Conservation (phyloP, 805 yeast genomes). For the Jamesozyma rosinii region DNA sequence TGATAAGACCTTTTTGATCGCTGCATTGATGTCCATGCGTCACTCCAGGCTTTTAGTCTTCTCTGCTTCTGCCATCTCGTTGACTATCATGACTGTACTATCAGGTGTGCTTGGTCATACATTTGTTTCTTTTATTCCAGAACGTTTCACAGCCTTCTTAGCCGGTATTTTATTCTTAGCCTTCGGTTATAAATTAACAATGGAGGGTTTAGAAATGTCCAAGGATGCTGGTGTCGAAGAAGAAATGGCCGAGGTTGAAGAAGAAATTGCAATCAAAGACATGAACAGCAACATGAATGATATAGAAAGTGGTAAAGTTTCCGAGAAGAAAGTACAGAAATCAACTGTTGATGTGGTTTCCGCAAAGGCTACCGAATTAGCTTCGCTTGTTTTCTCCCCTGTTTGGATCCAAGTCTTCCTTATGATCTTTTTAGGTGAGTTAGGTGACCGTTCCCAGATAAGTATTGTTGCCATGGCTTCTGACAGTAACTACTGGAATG, state of each 20-base stretch:
- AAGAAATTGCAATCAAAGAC: slow-evolving; percentile 66
- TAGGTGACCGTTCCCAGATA: slow-evolving; percentile 98
- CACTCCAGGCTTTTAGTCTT: slow-evolving; percentile 79
- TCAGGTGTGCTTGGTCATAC: slow-evolving; percentile 90
- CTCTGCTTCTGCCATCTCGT: slow-evolving; percentile 74
- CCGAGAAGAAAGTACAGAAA: slow-evolving; percentile 6
- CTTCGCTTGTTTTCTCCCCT: slow-evolving; percentile 67
- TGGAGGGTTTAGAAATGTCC: slow-evolving; percentile 78
- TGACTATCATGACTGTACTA: slow-evolving; percentile 82
- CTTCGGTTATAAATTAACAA: slow-evolving; percentile 66
- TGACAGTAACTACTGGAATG: slow-evolving; percentile 83
- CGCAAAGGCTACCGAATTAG: slow-evolving; percentile 43
- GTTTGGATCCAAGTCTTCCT: slow-evolving; percentile 87
- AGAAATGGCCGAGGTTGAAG: slow-evolving; percentile 94
- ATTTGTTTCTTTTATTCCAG: slow-evolving; percentile 74
- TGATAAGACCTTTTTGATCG: slow-evolving; percentile 92
- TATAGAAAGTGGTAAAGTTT: slow-evolving; percentile 47
- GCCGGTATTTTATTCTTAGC: slow-evolving; percentile 77
- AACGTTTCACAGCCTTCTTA: slow-evolving; percentile 64
- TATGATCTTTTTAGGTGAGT: slow-evolving; percentile 95
- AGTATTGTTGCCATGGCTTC: slow-evolving; percentile 99
- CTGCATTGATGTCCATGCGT: slow-evolving; percentile 97
- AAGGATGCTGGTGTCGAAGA: slow-evolving; percentile 83
- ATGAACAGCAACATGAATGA: slow-evolving; percentile 42
- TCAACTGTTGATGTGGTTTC: slow-evolving; percentile 33